A percentile compares a stretch with the other conserved stretches of the same genome.
Evolutionary conservation across 176 grass and related monocot species (phyloP).

Genomic region (Cenchrus americanus): DNA sequence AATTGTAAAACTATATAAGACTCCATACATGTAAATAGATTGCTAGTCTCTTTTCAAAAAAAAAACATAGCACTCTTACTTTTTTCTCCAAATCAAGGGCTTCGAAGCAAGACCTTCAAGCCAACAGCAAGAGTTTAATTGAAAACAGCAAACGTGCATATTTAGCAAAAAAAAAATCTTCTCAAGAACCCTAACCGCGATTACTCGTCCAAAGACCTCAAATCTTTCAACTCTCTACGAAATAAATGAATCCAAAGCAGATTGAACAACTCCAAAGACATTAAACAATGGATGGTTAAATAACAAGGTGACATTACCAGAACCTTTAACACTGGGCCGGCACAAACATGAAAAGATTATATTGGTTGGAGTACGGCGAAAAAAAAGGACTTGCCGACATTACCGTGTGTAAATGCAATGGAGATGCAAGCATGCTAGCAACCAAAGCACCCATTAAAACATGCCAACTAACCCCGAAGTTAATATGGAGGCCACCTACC

Average conservation of each 20-base stretch:
- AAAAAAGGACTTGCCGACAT: background rate
- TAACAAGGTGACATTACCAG: no score
- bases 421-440: constrained; percentile 7
- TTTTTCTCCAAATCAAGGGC: constrained; percentile 91
- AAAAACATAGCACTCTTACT: constrained; percentile 26
- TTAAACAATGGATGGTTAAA: no score
- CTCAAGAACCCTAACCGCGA: no score
- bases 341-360: constrained; percentile 10
- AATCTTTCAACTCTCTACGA: no score
- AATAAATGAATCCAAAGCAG: no score
- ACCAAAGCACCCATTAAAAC: constrained; percentile 29
- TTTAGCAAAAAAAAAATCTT: no score
- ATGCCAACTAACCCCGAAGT: constrained; percentile 26
- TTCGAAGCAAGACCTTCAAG: constrained; percentile 97
- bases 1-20: no score
- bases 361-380: background rate
- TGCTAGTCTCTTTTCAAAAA: background rate
- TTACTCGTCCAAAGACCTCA: no score
- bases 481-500: constrained; percentile 34
- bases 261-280: no score
- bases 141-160: no score
- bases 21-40: background rate
- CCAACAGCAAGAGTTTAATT: no score
- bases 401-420: constrained; percentile 7
- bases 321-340: background rate